Conservation (phyloP, 1,139 yeast species). For the Magnusiomyces fungicola region DNA sequence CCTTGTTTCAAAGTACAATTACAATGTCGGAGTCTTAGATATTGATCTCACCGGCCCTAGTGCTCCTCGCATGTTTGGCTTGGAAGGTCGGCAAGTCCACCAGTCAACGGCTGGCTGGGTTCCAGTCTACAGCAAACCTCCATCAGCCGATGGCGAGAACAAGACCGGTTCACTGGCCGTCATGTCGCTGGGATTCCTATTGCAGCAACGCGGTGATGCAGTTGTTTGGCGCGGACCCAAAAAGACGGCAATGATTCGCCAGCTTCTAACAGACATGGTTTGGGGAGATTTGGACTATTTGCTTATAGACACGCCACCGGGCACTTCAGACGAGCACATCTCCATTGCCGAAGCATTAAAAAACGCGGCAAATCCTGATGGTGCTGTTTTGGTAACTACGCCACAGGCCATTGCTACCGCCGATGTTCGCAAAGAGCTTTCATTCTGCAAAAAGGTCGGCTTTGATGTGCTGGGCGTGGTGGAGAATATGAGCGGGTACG, state of each 20-base stretch:
- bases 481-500: conserved; percentile 96
- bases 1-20: conserved; percentile 54
- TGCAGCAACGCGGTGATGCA: conserved; percentile 77
- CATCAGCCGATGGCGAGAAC: conserved; percentile 24
- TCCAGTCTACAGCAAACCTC: conserved; percentile 51
- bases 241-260: conserved; percentile 95
- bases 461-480: conserved; percentile 77
- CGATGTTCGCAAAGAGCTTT: conserved; percentile 90
- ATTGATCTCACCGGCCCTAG: conserved; percentile 97
- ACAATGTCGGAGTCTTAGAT: conserved; percentile 84
- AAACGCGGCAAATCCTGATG: conserved; percentile 69
- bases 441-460: conserved; percentile 81
- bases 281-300: conserved; percentile 85
- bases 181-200: conserved; percentile 86
- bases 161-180: conserved; percentile 36
- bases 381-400: conserved; percentile 91
- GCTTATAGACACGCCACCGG: conserved; percentile 96
- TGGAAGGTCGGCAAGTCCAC: conserved; percentile 69
- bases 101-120: conserved; percentile 88
- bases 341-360: conserved; percentile 89
- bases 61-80: conserved; percentile 91
- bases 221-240: conserved; percentile 99
- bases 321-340: conserved; percentile 96
- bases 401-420: conserved; percentile 92
- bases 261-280: conserved; percentile 79